These are phyloP conservation scores for Russula virescens DNA, from an alignment of 768 basidiomycete genomes.

Conservation along the genomic window DNA sequence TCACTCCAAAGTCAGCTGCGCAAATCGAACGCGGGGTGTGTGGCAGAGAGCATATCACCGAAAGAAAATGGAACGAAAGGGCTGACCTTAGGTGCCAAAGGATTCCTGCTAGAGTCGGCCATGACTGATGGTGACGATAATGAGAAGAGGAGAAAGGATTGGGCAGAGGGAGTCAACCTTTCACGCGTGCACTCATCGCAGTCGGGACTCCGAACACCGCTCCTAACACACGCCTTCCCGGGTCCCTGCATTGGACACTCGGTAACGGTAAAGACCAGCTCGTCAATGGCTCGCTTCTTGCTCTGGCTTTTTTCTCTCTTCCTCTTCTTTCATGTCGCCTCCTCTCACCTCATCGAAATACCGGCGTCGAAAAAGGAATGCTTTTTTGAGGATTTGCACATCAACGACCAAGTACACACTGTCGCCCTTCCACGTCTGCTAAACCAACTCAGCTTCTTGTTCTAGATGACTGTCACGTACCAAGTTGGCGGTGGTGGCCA, in stretches of 20 bases:
- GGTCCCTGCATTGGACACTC: neutral
- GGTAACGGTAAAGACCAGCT: too few species aligned
- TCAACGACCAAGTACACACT: conserved; percentile 74
- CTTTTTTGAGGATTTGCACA: conserved; percentile 92
- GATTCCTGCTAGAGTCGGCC: conserved; percentile 35
- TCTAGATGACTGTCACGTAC: conserved; percentile 97
- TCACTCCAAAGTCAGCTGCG: conserved; percentile 16
- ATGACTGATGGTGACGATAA: conserved; percentile 18
- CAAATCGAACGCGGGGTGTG: neutral
- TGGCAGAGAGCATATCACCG: neutral
- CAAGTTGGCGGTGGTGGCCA: conserved; percentile 98
- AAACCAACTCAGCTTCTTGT: neutral
- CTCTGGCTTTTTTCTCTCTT: conserved; percentile 38
- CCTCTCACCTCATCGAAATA: conserved; percentile 69
- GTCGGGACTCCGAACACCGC: conserved; percentile 19
- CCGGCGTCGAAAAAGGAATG: conserved; percentile 82
- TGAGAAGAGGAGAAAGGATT: conserved; percentile 16
- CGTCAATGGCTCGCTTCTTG: conserved; percentile 36
- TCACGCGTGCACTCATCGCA: conserved; percentile 26
- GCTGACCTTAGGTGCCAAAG: conserved; percentile 69
- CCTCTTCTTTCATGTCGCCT: conserved; percentile 34
- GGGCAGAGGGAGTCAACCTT: conserved; percentile 20
- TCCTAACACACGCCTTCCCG: neutral
- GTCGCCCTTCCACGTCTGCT: neutral
- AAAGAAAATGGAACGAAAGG: neutral